Evolutionary conservation across 1,284 basidiomycete genomes (phyloP), one percentile per base, ranked within the genome.

Genomic region (Malassezia nana): DNA sequence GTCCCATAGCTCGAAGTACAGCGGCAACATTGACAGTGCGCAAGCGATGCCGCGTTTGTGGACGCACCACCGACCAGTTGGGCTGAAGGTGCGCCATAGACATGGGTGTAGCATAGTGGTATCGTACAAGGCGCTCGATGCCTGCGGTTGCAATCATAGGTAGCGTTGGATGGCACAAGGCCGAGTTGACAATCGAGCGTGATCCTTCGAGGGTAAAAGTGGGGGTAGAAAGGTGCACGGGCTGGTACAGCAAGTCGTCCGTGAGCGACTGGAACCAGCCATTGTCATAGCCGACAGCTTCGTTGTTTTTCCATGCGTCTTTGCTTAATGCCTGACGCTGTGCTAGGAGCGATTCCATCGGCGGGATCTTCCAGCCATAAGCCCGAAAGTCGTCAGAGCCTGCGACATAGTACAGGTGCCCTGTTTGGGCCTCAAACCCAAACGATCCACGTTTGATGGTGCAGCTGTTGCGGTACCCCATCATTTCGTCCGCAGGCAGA

Each of bases 391-490:
- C 84, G 66, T 88, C 86, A 9, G 84, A 87, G 10, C 86, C 86
- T 10, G 81, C 79, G 29, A 78, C 78, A 64, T 83, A 88, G 63
- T 83, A 81, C 25, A 78, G 69, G 47, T 83, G 82, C 0, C 81
- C 80, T 2, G 47, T 40, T 31, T 51, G 53, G 3, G 42, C n/a
- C 44, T 56, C 54, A 22, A 56, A 46, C 31, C 85, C 84, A 58
- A 88, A 86, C 3, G 81, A 80, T 10, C 85, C 85, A 82, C 84
- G 87, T 78, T 87, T 88, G 76, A 85, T 86, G 0, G 85, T 87
- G 56, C 83, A 84, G 1, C 79, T 78, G 67, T 88, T 87, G 0
- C 78, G 77, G 67, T 86, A 87, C 3, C 79, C 79, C 6, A 46
- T 16, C n/a, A 31, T 38, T 15, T 28, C 38, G 15, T 52, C 46